Evolutionary conservation across 2,329 filamentous ascomycete species (phyloP), one percentile per base, ranked within the genome.

Genomic region (Talaromyces sp.): DNA sequence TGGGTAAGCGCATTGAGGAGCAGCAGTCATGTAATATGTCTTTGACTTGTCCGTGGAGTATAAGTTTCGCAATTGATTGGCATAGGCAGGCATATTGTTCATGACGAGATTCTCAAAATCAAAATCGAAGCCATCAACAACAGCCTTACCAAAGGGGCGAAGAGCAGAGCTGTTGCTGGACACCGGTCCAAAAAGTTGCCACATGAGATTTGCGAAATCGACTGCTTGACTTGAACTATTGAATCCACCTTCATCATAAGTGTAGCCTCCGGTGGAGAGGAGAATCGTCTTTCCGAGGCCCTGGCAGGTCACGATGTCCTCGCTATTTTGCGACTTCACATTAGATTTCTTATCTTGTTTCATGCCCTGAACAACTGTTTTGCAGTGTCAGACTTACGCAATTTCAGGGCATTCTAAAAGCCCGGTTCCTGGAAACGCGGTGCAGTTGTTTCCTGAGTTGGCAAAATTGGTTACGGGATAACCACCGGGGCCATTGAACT

Each of bases 61-160:
- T 44, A 78, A 67, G 19, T 71, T 68, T 33, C 86, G 83, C 8
- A 91, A 80, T 59, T 81, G 77, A 39, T 80, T 76, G 1, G 82
- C 87, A 67, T 91, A 89, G 0, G 83, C 75, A 0, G 78, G 80
- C 75, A 88, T 85, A 74, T 90, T 87, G 57, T 30, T 62, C 60
- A 74, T 73, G 13, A 82, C 82, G 2, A 74, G 72, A 8, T 83
- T 79, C 75, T 92, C 89, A 64, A 91, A 87, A 72, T 92, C 89
- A 65, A 92, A 85, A 73, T 92, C 89, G 71, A 92, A 91, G 3
- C 90, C 90, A 71, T 92, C 88, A 49, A 92, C 75, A 4, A 84
- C 79, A 13, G 86, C 84, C 10, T 76, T 74, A 58, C 86, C 87
- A 71, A 92, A 92, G 1, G 89, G 89, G 9, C 89, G 84, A 61